Evolutionary conservation across 306 rosid species (phyloP), one percentile per base, ranked within the genome.

Genomic region (Inga laurina): DNA sequence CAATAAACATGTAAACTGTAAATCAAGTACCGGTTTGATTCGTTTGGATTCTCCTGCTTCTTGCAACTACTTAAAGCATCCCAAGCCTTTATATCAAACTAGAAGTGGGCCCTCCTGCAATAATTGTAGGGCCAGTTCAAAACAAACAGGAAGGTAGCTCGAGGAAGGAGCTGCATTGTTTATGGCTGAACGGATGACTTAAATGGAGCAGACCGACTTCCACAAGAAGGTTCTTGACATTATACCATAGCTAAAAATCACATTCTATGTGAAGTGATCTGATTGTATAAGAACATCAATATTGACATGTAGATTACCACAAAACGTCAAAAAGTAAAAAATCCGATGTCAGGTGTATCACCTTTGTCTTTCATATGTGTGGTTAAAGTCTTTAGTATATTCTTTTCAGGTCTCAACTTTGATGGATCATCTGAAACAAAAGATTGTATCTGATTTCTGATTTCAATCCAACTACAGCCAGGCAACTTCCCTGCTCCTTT

Each of bases 401-500:
- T 77, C 82, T 72, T 88, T 78, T 84, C 88, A 49, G 83, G 77
- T 77, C 92, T 81, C 61, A 87, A 82, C 84, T 84, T 89, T 16
- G 54, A 62, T 12, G 85, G 85, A 81, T 89, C 92, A 75, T 90
- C 85, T 0, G 92, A 86, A 69, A 90, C 78, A 90, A 93, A 93
- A 81, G 82, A 44, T 51, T 85, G 84, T 76, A 93, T 81, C 67
- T 85, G 92, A 84, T 86, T 84, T 70, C 87, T 86, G 4, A 85
- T 51, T 90, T 93, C 97, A 77, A 91, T 88, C 97, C 97, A 95
- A 76, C 98, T 91, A 80, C 91, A 90, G 66, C 97, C 94, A 32
- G 97, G 93, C 66, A 87, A 90, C 87, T 93, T 95, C 82, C 76
- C 94, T 34, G 85, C 89, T 79, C 70, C 85, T 73, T 85, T 89